These are phyloP conservation scores for Capronia americana DNA, from an alignment of 2,329 filamentous ascomycete species.

Conservation along the genomic window DNA sequence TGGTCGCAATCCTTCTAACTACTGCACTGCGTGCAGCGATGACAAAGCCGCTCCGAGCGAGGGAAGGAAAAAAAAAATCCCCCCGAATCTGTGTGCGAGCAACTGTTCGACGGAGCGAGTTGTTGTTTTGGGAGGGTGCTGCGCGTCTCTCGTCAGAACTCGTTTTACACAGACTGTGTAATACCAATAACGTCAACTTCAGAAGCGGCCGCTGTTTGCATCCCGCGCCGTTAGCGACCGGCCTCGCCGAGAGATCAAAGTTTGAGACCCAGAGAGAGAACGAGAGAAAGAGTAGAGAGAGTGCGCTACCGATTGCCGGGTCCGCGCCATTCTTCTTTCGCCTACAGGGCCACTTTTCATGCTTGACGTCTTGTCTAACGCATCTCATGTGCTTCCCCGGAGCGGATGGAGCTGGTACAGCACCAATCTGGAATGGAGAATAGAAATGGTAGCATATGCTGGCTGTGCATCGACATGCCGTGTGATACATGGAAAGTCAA, in stretches of 20 bases:
- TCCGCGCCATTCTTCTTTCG: neutral
- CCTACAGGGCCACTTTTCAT: neutral
- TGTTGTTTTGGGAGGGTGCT: neutral
- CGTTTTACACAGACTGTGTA: no score
- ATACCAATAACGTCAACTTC: neutral
- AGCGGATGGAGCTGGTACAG: neutral
- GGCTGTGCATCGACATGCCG: neutral
- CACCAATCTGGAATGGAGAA: neutral
- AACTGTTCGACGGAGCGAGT: neutral
- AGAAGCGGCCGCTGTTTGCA: neutral
- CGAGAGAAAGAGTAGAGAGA: no score
- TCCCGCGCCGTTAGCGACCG: neutral
- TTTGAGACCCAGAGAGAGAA: neutral
- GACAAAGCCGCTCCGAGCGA: neutral
- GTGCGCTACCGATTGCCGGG: neutral
- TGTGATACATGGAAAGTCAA: neutral
- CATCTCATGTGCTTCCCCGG: neutral
- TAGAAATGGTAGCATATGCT: neutral
- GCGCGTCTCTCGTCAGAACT: no score
- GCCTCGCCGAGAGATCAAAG: neutral
- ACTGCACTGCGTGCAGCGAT: neutral
- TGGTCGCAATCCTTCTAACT: no score
- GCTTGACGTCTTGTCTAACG: constrained; percentile 3
- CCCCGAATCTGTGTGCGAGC: no score
- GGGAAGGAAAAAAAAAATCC: neutral